phyloP scores from a whole-genome alignment of 306 rosid species.

The Dalbergia cochinchinensis region DNA sequence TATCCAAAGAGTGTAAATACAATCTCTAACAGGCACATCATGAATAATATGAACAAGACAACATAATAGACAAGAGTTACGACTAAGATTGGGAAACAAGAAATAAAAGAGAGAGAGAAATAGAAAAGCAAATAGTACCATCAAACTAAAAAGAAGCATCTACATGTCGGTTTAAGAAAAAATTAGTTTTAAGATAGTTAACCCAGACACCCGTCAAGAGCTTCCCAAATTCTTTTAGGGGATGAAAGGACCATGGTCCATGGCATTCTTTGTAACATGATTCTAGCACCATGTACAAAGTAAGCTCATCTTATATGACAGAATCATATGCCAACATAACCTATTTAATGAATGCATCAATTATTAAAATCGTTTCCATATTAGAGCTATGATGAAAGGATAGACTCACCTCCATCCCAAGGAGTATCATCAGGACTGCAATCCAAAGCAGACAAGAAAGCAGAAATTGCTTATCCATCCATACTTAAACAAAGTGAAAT shows the following conservation, averaged over 20 bases:
- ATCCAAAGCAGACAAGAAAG: slow-evolving; percentile 65
- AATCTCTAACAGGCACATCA: neutral
- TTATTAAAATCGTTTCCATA: neutral
- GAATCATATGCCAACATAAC: slow-evolving; percentile 1
- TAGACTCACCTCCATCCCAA: slow-evolving; percentile 74
- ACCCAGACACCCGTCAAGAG: slow-evolving; percentile 8
- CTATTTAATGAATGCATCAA: neutral
- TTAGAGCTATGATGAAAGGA: slow-evolving; percentile 9
- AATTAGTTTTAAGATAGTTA: neutral
- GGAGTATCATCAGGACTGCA: slow-evolving; percentile 79
- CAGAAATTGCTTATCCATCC: slow-evolving; percentile 64
- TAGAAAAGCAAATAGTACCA: slow-evolving; percentile 7
- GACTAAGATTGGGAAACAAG: neutral
- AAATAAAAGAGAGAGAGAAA: slow-evolving; percentile 8
- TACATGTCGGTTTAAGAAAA: neutral
- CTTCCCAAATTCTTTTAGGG: slow-evolving; percentile 27
- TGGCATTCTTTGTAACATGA: slow-evolving; percentile 33
- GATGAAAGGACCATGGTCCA: neutral
- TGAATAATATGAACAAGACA: neutral
- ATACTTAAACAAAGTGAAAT: slow-evolving; percentile 49
- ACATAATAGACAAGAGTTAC: neutral
- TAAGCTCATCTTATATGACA: slow-evolving; percentile 9
- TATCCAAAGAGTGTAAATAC: neutral
- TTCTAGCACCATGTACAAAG: neutral
- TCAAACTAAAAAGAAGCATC: slow-evolving; percentile 8